Base-by-base conservation (phyloP, 352 stramenopile species). In the Pythium apleroticum region DNA sequence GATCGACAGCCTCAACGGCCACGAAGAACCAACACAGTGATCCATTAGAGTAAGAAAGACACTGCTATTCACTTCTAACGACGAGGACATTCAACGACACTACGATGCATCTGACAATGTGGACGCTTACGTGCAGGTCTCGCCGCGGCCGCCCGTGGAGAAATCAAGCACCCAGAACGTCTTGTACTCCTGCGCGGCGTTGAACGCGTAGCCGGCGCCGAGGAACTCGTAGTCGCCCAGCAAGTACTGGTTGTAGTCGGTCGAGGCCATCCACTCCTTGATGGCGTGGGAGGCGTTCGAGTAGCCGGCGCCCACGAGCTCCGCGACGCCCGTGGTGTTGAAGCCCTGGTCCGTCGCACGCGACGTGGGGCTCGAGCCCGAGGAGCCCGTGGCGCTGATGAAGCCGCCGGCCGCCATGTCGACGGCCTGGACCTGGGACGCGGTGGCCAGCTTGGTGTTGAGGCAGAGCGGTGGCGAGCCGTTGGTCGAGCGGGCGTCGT, bases 151-250 rank as follows among this genome's bases (percentile, higher is more conserved):
- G 45, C 25, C 46, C 24, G 60, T 63, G 43, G 52, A 48, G 22
- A 78, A 76, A 52, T 79, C 72, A 15, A 73, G 43, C 8, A 63
- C 45, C 69, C 69, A 79, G 56, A 74, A 78, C 19, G 62, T 52
- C 50, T 57, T 58, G 61, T 76, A 76, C 27, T 35, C 17, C 54
- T 74, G 62, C 27, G 43, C 57, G n/a, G 52, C 30, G 43, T 76
- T 63, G 57, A 59, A 59, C 2, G 65, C 59, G 66, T 67, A 73
- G 27, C 69, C 72, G 7, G 63, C 65, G 15, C 72, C 72, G 33
- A 79, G 52, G 59, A 72, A 73, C 30, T 64, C 68, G 66, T 69
- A 72, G 45, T 79, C 62, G 22, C 69, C 65, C 30, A 76, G 56
- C 22, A 79, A 2, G 45, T 65, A 54, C 31, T 33, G 20, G 46